A percentile compares a stretch with the other conserved stretches of the same genome.
phyloP scores from a whole-genome alignment of 2,329 filamentous ascomycete species.

The Penicillium sp. region DNA sequence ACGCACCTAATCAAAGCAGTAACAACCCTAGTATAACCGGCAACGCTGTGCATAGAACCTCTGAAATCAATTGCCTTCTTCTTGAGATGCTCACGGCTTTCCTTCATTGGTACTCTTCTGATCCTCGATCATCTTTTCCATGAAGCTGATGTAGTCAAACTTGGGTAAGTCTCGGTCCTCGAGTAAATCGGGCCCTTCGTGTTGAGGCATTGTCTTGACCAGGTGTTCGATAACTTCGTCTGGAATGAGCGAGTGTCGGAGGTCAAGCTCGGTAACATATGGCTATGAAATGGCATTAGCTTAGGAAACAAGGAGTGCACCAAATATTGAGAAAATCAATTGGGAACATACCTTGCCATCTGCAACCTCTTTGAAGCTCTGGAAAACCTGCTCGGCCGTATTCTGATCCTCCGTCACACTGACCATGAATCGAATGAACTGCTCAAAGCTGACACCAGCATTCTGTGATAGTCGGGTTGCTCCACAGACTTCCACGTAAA shows the following conservation, averaged over 20 bases:
- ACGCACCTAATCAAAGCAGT: conserved; percentile 27
- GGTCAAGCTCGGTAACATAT: conserved; percentile 96
- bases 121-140: conserved; percentile 76
- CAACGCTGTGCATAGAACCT: conserved; percentile 28
- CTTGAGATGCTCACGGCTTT: conserved; percentile 17
- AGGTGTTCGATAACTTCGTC: conserved; percentile 97
- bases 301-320: not conserved
- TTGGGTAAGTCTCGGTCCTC: conserved; percentile 83
- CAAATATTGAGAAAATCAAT: not conserved
- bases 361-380: conserved; percentile 95
- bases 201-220: conserved; percentile 79
- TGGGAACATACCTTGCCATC: conserved; percentile 74
- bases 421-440: conserved; percentile 99
- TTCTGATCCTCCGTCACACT: conserved; percentile 99
- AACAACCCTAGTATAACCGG: conserved; percentile 23
- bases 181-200: conserved; percentile 81
- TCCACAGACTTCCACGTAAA: conserved; percentile 84
- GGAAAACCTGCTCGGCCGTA: conserved; percentile 96
- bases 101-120: conserved; percentile 33
- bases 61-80: conserved; percentile 25
- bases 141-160: conserved; percentile 96
- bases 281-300: conserved; percentile 54
- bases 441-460: conserved; percentile 85
- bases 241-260: conserved; percentile 90
- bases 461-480: conserved; percentile 60